Evolutionary conservation across 2,329 filamentous ascomycete genomes (phyloP), one percentile per base, ranked within the genome.

Genomic region (Microsporum canis): DNA sequence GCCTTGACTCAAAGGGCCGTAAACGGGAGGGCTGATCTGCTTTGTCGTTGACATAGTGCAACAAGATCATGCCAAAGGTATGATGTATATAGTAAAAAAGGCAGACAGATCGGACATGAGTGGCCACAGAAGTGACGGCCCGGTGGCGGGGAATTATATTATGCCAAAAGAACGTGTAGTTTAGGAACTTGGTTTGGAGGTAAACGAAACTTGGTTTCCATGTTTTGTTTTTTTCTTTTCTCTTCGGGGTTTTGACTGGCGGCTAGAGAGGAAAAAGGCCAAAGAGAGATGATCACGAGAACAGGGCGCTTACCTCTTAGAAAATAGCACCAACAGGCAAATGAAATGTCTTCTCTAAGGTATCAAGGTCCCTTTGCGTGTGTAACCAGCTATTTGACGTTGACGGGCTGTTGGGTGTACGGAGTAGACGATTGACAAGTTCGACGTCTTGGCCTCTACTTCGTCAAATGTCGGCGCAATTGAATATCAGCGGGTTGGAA

Each of bases 241-340:
- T 43, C 39, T n/a, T 43, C 39, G 39, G 49, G 49, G 31, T 34
- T 55, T 33, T 55, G 49, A 36, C 49, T 55, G 49, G 49, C 49
- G 49, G 49, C 49, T 55, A 55, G 23, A 55, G 49, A 33, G 49
- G 31, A 49, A 49, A 49, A 43, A 43, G 17, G 45, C 12, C 49
- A 55, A 55, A 55, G 10, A 1, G 49, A 5, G 14, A 34, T 55
- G 49, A 55, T 55, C 49, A 31, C 29, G 49, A 55, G 17, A 43
- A 55, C 49, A 3, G 49, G 49, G 49, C 49, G 49, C 49, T 55
- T 55, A 55, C 49, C 49, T 55, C 49, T 55, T 36, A 55, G 17
- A 55, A 47, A 55, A 36, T 55, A 55, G 49, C 31, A 55, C 49
- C 49, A 55, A 34, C 49, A 10, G n/a, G n/a, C 49, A 55, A 55